Percentiles rank a stretch among this genome's conserved stretches.
Conservation (phyloP, 768 basidiomycete genomes). For the Sutorius australiensis region DNA sequence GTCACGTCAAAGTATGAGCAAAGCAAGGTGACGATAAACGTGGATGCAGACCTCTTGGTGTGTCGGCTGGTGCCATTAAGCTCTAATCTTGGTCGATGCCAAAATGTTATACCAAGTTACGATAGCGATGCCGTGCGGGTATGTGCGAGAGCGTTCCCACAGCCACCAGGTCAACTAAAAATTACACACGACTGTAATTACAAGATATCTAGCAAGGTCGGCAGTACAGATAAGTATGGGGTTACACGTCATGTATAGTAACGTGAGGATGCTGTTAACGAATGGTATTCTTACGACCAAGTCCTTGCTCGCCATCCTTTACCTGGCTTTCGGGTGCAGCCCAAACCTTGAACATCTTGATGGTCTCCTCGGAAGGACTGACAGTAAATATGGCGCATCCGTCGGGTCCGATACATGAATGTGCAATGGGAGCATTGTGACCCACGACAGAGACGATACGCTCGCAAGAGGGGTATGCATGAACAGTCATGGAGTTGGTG, state of each 20-base stretch:
- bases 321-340: slow-evolving; percentile 18
- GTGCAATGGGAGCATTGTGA: slow-evolving; percentile 51
- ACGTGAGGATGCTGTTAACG: slow-evolving; percentile 16
- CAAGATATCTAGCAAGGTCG: slow-evolving; percentile 6
- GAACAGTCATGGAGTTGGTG: slow-evolving; percentile 45
- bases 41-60: slow-evolving; percentile 21
- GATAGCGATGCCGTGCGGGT: background rate
- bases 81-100: background rate
- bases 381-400: slow-evolving; percentile 63
- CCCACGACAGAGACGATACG: slow-evolving; percentile 53
- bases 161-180: background rate
- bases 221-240: slow-evolving; percentile 7
- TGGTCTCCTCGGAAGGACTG: slow-evolving; percentile 60
- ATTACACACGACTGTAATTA: slow-evolving; percentile 9
- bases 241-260: background rate
- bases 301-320: slow-evolving; percentile 20
- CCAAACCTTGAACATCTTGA: slow-evolving; percentile 77
- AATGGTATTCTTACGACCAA: slow-evolving; percentile 24
- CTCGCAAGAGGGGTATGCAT: slow-evolving; percentile 50
- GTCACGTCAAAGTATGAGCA: background rate
- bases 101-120: background rate
- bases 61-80: slow-evolving; percentile 21
- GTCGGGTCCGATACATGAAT: slow-evolving; percentile 61
- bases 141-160: background rate
- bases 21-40: background rate